Percentiles rank a stretch among this genome's conserved stretches.
phyloP scores from a whole-genome alignment of 2,329 filamentous ascomycete genomes.

The Pestalotiopsis sp. region DNA sequence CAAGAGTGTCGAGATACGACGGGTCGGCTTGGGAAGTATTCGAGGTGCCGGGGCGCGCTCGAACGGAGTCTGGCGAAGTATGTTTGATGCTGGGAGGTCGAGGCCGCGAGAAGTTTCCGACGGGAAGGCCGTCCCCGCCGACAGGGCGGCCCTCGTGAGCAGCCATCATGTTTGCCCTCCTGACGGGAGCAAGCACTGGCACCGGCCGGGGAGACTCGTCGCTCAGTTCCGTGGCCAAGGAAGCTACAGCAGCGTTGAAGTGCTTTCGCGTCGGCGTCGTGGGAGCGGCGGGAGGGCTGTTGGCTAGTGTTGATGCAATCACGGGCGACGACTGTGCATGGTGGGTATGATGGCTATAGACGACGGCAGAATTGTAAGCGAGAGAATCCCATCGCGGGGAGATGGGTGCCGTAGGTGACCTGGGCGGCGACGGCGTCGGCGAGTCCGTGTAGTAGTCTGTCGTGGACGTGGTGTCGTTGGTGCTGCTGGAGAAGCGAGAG shows the following conservation, averaged over 20 bases:
- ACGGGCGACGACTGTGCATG: not conserved
- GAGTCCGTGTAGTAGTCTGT: slow-evolving; percentile 17
- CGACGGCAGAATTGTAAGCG: slow-evolving; percentile 24
- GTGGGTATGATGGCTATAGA: slow-evolving; percentile 28
- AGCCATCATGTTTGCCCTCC: slow-evolving; percentile 19
- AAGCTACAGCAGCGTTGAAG: slow-evolving; percentile 23
- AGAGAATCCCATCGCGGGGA: slow-evolving; percentile 52
- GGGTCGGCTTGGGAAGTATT: slow-evolving; percentile 23
- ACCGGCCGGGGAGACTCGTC: slow-evolving; percentile 24
- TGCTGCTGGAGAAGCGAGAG: slow-evolving; percentile 7
- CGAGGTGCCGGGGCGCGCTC: slow-evolving; percentile 29
- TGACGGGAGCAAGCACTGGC: slow-evolving; percentile 22
- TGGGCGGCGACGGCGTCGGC: slow-evolving; percentile 36
- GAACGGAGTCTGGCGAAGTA: slow-evolving; percentile 36
- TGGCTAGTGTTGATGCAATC: slow-evolving; percentile 15
- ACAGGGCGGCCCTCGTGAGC: slow-evolving; percentile 32
- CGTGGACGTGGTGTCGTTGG: not conserved
- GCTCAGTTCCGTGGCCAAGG: slow-evolving; percentile 24
- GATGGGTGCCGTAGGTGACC: slow-evolving; percentile 32
- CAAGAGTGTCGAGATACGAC: slow-evolving; percentile 22
- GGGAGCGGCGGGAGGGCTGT: slow-evolving; percentile 15
- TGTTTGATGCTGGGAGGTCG: slow-evolving; percentile 56
- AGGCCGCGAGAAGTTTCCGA: slow-evolving; percentile 64
- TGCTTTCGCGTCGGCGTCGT: slow-evolving; percentile 17
- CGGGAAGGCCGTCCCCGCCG: slow-evolving; percentile 35